These are phyloP conservation scores for Colletotrichum sp. DNA, from an alignment of 2,329 filamentous ascomycete genomes.

Conservation along the genomic window DNA sequence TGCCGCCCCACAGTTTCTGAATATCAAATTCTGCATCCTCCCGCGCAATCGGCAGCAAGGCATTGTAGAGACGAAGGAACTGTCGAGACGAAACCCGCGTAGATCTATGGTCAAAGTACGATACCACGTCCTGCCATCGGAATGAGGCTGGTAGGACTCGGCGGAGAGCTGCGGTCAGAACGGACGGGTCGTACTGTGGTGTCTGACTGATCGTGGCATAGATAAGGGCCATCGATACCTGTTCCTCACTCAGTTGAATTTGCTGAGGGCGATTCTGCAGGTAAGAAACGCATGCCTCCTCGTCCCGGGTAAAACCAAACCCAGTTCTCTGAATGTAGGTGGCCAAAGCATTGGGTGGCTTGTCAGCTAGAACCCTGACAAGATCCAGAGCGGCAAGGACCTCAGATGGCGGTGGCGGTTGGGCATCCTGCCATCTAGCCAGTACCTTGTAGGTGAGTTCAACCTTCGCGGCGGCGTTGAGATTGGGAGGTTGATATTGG, in stretches of 20 bases:
- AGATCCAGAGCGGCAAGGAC: constrained; percentile 75
- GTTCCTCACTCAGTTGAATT: constrained; percentile 76
- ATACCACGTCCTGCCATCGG: constrained; percentile 74
- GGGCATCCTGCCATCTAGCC: constrained; percentile 70
- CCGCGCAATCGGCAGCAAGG: constrained; percentile 74
- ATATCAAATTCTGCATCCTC: constrained; percentile 75
- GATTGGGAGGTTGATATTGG: constrained; percentile 84
- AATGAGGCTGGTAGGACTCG: constrained; percentile 68
- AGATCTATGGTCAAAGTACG: constrained; percentile 80
- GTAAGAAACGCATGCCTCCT: constrained; percentile 66
- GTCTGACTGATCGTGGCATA: constrained; percentile 66
- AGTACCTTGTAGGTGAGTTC: constrained; percentile 71
- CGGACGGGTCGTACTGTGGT: constrained; percentile 54
- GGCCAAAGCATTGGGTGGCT: constrained; percentile 60
- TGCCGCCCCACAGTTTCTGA: constrained; percentile 87
- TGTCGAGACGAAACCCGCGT: constrained; percentile 79
- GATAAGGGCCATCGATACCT: constrained; percentile 81
- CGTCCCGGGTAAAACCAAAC: constrained; percentile 73
- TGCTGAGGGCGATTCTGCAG: constrained; percentile 57
- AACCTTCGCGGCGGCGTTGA: constrained; percentile 75
- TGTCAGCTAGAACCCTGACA: constrained; percentile 66
- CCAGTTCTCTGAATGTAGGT: constrained; percentile 78
- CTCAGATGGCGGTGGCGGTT: constrained; percentile 67
- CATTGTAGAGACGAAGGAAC: constrained; percentile 81
- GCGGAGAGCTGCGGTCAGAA: constrained; percentile 67